Evolutionary conservation across 148 eudicot genomes (phyloP).

Genomic region (Rheum nobile): DNA sequence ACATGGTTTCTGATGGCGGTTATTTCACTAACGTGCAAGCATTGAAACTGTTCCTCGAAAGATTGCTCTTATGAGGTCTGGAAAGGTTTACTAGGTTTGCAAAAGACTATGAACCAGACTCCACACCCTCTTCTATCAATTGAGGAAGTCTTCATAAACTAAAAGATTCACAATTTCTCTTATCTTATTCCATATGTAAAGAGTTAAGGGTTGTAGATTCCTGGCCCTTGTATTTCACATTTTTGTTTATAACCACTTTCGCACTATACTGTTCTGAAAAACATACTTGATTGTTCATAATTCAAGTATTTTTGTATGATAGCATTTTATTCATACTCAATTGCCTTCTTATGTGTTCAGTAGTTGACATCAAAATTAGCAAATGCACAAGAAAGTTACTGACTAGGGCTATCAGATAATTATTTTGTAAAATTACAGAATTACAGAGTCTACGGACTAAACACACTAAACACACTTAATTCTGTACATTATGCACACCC

Average conservation of each 20-base stretch:
- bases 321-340: background rate
- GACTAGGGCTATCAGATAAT: background rate
- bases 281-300: background rate
- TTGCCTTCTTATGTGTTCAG: background rate
- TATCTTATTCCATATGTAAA: background rate
- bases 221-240: background rate
- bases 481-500: background rate
- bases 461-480: background rate
- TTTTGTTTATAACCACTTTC: background rate
- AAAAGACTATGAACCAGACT: constrained; percentile 26
- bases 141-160: background rate
- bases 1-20: constrained; percentile 1
- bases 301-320: background rate
- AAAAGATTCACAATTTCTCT: background rate
- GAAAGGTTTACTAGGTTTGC: constrained; percentile 72
- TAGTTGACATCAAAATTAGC: background rate
- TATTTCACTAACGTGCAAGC: constrained; percentile 35
- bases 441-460: background rate
- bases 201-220: background rate
- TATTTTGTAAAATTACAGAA: background rate
- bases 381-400: background rate
- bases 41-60: constrained; percentile 70
- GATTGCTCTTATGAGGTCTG: constrained; percentile 57
- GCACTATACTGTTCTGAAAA: background rate
- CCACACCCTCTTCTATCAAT: background rate